Percentiles rank a stretch among this genome's conserved stretches.
phyloP scores from a whole-genome alignment of 2,329 filamentous ascomycete species.

The Stemphylium beticola region DNA sequence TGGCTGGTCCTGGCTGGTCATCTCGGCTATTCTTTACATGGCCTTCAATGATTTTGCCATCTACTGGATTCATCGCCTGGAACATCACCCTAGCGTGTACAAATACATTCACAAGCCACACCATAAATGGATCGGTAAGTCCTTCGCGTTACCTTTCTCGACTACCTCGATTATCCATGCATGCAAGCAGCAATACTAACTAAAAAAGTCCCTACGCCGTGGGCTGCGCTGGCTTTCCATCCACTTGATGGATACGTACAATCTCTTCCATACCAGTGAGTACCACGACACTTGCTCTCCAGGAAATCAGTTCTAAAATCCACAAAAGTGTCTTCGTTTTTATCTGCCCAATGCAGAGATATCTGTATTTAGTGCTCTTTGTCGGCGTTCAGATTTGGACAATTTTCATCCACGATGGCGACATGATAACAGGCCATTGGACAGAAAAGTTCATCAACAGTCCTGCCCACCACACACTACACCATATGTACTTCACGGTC shows the following conservation, averaged over 20 bases:
- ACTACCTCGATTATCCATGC: background rate
- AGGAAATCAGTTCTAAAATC: background rate
- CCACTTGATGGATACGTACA: constrained; percentile 10
- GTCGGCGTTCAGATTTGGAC: constrained; percentile 10
- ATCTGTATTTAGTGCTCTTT: constrained; percentile 13
- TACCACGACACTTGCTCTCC: background rate
- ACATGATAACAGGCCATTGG: constrained; percentile 12
- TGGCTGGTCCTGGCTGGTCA: constrained; percentile 8
- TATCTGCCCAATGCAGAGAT: constrained; percentile 13
- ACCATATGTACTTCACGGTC: constrained; percentile 15
- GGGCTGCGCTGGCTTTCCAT: constrained; percentile 13
- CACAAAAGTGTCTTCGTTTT: constrained; percentile 6
- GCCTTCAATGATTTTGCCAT: constrained; percentile 12
- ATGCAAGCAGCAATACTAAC: background rate
- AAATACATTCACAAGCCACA: constrained; percentile 15
- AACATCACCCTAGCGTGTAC: constrained; percentile 13
- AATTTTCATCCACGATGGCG: constrained; percentile 13
- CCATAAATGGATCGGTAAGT: constrained; percentile 15
- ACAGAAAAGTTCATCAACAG: constrained; percentile 13
- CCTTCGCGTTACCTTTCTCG: too few species aligned
- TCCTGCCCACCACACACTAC: constrained; percentile 10
- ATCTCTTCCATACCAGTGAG: constrained; percentile 13
- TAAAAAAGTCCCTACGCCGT: constrained; percentile 8
- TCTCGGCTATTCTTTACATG: constrained; percentile 7
- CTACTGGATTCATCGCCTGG: constrained; percentile 14